Evolutionary conservation across 768 basidiomycete species (phyloP), one percentile per base, ranked within the genome.

Genomic region (Mycena filopes): DNA sequence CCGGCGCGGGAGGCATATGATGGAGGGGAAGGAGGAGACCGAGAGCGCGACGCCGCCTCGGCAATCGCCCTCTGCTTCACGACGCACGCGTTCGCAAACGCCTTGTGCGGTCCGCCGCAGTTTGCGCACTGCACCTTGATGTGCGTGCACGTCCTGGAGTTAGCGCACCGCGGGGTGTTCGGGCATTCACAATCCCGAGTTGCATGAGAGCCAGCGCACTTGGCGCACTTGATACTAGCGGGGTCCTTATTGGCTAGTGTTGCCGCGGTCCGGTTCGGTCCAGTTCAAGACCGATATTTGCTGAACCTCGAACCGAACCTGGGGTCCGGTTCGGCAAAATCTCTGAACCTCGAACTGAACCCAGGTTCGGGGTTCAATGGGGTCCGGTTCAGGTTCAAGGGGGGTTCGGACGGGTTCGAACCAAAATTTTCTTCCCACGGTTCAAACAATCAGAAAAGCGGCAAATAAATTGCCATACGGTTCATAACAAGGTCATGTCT

Each of bases 371-470:
- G 55, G 55, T 56, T 56, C 55, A 45, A 20, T 16, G 42, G 20
- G 42, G 55, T 56, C 55, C 55, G 16, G 55, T 45, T 56, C 55
- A 56, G 55, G 55, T 56, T 56, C 55, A 49, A 29, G 9, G 16
- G 6, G 7, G 48, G 48, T 49, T 49, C 26, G 48, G 26, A 49
- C 48, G 25, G 26, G 46, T 47, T 47, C 26, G 55, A 41, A 56
- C 55, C 55, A n/a, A 13, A 42, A 29, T 43, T 31, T 56, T 56
- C 29, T 46, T 33, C 26, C 42, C 55, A 45, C 28, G n/a, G 6
- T 41, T 18, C 29, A 43, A 42, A 25, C n/a, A n/a, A n/a, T 33
- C 33, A 33, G 33, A 33, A 33, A 12, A 12, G 33, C 33, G 33
- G 12, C 33, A 33, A n/a, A n/a, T n/a, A n/a, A n/a, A n/a, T n/a